Base-by-base conservation (phyloP, 345 rosid genomes). In the Boechera divaricarpa region DNA sequence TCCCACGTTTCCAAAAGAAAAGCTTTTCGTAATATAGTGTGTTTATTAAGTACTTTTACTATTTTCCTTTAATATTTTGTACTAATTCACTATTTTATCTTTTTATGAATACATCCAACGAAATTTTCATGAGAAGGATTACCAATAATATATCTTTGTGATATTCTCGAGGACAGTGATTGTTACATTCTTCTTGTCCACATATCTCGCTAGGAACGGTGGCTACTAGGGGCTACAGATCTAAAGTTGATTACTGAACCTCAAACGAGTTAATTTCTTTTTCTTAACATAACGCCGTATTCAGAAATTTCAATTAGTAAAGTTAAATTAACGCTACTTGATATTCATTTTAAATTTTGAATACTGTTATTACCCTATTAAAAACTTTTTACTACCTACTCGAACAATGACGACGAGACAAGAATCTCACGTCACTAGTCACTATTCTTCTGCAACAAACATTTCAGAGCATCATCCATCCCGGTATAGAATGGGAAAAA, bases 131-230 rank as follows among this genome's bases (percentile, higher is more conserved):
- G 5, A 15, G 80, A 76, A 60, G 42, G 44, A 18, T 55, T 21
- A 41, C 62, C 47, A 53, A 52, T 57, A 33, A 33, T 29, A 29
- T 51, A 16, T 39, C 4, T 41, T 69, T 69, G 36, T 69, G 64
- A 44, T 53, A 42, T 61, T 76, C 63, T 62, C 9, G 31, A 52
- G 35, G 70, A 76, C 12, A 76, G 41, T 52, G 69, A 76, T 68
- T 15, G 31, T 26, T 42, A 51, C 56, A 41, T 69, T 61, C 70
- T 12, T 69, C 49, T 5, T 69, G 69, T 69, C 61, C 61, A 13
- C 11, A 31, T 18, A 28, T 28, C 21, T 56, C 11, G 39, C n/a
- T 15, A 5, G 59, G 10, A 11, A 31, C 5, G 38, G 35, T 54
- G 16, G 59, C 35, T 28, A 11, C 59, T 5, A 33, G 35, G 33